phyloP scores from a whole-genome alignment of 177 flowering plant species.

The Vitis hybrid region DNA sequence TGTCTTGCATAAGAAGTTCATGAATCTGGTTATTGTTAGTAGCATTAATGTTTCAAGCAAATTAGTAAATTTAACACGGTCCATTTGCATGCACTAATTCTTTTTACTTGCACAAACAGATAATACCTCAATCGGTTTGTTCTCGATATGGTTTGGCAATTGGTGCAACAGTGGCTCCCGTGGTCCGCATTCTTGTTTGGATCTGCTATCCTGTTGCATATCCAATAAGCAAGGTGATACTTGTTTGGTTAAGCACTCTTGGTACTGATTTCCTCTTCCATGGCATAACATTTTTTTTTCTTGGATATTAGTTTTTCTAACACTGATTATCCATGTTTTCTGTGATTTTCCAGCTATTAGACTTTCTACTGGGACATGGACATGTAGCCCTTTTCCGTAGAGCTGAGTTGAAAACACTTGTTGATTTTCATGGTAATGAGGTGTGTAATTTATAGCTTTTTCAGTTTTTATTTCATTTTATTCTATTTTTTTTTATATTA shows the following conservation, averaged over 20 bases:
- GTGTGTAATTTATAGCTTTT: constrained; percentile 31
- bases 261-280: neutral
- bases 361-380: constrained; percentile 65
- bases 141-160: constrained; percentile 80
- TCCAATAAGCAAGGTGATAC: constrained; percentile 90
- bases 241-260: constrained; percentile 1
- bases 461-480: neutral
- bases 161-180: constrained; percentile 77
- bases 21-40: neutral
- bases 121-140: constrained; percentile 86
- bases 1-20: neutral
- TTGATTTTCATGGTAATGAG: constrained; percentile 89
- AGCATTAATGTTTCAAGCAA: neutral
- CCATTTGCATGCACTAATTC: constrained; percentile 1
- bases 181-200: constrained; percentile 82
- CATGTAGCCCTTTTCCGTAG: constrained; percentile 88
- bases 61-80: neutral
- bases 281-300: neutral
- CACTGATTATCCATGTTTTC: constrained; percentile 3
- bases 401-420: constrained; percentile 95
- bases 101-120: constrained; percentile 35
- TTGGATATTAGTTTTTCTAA: neutral
- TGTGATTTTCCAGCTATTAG: constrained; percentile 59
- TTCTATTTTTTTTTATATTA: neutral
- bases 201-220: constrained; percentile 79